Evolutionary conservation across 2,329 filamentous ascomycete genomes (phyloP).

Genomic region (Zalaria sp.): DNA sequence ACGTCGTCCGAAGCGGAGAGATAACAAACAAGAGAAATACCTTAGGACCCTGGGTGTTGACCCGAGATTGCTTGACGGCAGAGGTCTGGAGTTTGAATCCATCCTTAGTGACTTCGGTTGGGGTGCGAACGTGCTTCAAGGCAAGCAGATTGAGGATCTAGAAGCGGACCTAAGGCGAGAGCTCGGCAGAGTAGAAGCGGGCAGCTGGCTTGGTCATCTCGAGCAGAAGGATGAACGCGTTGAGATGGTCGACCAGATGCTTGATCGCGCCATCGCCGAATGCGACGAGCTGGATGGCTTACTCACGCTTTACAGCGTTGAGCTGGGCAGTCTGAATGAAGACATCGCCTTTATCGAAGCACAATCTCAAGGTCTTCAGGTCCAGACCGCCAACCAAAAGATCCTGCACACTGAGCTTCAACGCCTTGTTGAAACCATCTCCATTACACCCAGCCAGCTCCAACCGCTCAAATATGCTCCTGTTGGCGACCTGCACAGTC

Average conservation of each 20-base stretch:
- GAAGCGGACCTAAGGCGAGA: constrained; percentile 76
- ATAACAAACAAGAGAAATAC: constrained; percentile 66
- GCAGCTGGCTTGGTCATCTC: constrained; percentile 73
- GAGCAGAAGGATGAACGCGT: constrained; percentile 84
- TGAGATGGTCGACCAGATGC: constrained; percentile 67
- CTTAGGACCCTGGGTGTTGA: constrained; percentile 67
- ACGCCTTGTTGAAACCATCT: constrained; percentile 77
- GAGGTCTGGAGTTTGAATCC: constrained; percentile 66
- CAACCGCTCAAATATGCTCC: constrained; percentile 59
- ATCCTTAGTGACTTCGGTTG: constrained; percentile 81
- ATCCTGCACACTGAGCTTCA: constrained; percentile 80
- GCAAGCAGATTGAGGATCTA: constrained; percentile 64
- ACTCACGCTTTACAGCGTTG: constrained; percentile 85
- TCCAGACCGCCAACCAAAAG: constrained; percentile 95
- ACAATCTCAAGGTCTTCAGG: constrained; percentile 89
- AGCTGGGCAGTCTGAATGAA: constrained; percentile 83
- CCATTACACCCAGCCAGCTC: constrained; percentile 65
- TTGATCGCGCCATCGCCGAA: constrained; percentile 83
- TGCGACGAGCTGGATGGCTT: constrained; percentile 94
- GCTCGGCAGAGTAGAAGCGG: constrained; percentile 79
- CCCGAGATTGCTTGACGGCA: constrained; percentile 57
- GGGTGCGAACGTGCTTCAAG: constrained; percentile 63
- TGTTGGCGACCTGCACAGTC: constrained; percentile 53
- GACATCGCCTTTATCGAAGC: constrained; percentile 97
- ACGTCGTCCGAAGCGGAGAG: constrained; percentile 35